Evolutionary conservation across 768 basidiomycete genomes (phyloP), one percentile per base, ranked within the genome.

Genomic region (Calocybe indica): DNA sequence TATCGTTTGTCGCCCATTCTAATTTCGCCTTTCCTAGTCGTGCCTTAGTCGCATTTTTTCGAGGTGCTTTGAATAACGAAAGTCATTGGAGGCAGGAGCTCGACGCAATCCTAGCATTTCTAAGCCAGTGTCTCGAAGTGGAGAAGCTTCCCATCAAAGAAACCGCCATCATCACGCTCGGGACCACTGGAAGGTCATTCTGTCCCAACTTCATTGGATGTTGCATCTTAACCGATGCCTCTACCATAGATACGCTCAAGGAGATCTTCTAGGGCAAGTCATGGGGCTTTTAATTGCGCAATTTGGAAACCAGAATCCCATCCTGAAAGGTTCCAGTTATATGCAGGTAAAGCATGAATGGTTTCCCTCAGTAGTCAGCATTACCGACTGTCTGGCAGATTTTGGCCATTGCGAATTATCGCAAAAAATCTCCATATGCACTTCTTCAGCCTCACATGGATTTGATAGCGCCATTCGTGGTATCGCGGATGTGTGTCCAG

Each of bases 371-470:
- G 59, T 22, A 22, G 22, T 22, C 22, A 22, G 22, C 22, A 22
- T 22, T 22, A 4, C 22, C 22, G 22, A 22, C 22, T 22, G 2
- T 22, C 22, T 22, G 4, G 22, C 22, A 22, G 22, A 22, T 22
- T 22, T 22, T 22, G 14, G 33, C 32, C 33, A 1, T 6, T 7
- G 42, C 29, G 35, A 30, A 34, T 35, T 45, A 15, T 9, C 37
- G 15, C 31, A 72, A 78, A 31, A 86, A 86, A 58, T 59, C 72
- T 0, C 75, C 81, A 0, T 88, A 89, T 58, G 72, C 73, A 10
- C 71, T 93, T 38, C 60, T 90, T 10, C 74, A 77, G 6, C 91
- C 89, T 1, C 83, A 85, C 60, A 70, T 91, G 49, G 72, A 79
- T 30, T 70, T 76, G 33, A 73, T 94, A 36, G 80, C 84, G 1